Conservation (phyloP, 2,329 filamentous ascomycete genomes). For the Fusarium falciforme region DNA sequence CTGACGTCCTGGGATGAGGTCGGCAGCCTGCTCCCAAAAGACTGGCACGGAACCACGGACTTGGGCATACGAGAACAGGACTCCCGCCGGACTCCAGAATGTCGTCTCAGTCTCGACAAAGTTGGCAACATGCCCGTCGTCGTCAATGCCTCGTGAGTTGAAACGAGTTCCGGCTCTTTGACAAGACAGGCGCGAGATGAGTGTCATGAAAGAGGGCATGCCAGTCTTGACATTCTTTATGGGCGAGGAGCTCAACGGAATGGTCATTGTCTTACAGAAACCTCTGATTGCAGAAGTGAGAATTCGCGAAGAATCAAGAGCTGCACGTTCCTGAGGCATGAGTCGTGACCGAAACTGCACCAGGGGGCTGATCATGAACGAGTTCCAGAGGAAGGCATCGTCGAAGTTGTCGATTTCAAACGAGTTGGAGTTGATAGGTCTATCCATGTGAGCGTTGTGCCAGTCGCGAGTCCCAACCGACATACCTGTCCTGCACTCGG, state of each 20-base stretch:
- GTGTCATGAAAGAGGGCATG: constrained; percentile 83
- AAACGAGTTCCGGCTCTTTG: constrained; percentile 92
- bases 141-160: constrained; percentile 96
- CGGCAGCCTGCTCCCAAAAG: constrained; percentile 96
- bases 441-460: constrained; percentile 48
- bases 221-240: constrained; percentile 74
- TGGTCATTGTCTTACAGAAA: constrained; percentile 87
- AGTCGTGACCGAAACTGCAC: constrained; percentile 89
- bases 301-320: constrained; percentile 87
- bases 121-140: constrained; percentile 97
- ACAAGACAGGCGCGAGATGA: constrained; percentile 93
- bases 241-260: constrained; percentile 81
- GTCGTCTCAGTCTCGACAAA: constrained; percentile 98
- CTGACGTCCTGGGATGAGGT: constrained; percentile 89
- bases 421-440: constrained; percentile 78
- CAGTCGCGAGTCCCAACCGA: neutral
- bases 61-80: constrained; percentile 94
- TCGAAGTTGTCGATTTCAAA: constrained; percentile 95
- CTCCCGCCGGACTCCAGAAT: constrained; percentile 82
- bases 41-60: constrained; percentile 92
- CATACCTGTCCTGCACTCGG: constrained; percentile 85
- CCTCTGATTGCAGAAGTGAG: constrained; percentile 94
- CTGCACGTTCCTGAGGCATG: constrained; percentile 77
- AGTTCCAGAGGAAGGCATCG: constrained; percentile 95
- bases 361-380: constrained; percentile 95